Evolutionary conservation across 108 stramenopile species (phyloP), one percentile per base, ranked within the genome.

Genomic region (Tribonema minus): DNA sequence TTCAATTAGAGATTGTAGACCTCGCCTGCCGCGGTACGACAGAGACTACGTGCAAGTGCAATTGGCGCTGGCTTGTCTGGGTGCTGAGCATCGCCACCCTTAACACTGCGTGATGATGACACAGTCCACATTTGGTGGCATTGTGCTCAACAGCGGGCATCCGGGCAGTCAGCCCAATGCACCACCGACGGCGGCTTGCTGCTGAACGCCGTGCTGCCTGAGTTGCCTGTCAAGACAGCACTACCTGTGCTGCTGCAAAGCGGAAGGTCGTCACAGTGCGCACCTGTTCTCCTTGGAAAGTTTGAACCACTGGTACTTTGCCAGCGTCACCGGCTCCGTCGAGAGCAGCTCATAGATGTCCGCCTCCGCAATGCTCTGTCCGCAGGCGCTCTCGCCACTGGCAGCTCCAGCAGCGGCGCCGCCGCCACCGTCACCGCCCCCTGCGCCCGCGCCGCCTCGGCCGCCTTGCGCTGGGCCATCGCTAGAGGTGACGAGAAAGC

Each of bases 111-210:
- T n/a, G n/a, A n/a, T n/a, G n/a, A n/a, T n/a, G n/a, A n/a, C n/a
- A n/a, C n/a, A n/a, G n/a, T 82, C 76, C 71, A 60, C 37, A 85
- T 74, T 0, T 63, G 75, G 39, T 85, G 68, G 37, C 88, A 88
- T 20, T 40, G 71, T 25, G 88, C 87, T 12, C 88, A 88, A 61
- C 85, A 60, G 2, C 87, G 75, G 38, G 86, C 68, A 68, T 87
- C 80, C 31, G 80, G 72, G 81, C 88, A 84, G 27, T 82, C 67
- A 3, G 60, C 37, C 15, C 26, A 71, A 34, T 61, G 61, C 7
- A 61, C 37, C 29, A 71, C 60, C 37, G 60, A 37, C 29, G 36
- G 7, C 28, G 60, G 61, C 37, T 60, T 71, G 38, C 31, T 0
- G 61, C 15, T 4, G 25, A n/a, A 7, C 29, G 27, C 61, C 25